Evolutionary conservation across 768 basidiomycete genomes (phyloP).

Genomic region (Russula sp.): DNA sequence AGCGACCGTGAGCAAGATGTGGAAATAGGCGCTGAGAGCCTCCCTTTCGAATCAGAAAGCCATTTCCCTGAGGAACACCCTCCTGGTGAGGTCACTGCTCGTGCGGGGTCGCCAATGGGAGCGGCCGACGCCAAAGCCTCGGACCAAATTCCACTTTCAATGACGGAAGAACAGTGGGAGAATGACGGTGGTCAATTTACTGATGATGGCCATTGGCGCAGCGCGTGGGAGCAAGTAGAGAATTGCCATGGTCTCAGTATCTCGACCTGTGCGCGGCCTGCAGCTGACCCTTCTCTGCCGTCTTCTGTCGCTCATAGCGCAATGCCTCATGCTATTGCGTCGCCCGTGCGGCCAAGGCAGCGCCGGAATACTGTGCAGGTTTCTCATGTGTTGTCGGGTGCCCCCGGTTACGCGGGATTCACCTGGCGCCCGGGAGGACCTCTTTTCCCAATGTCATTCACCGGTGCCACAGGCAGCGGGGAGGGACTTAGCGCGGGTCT

Average conservation of each 20-base stretch:
- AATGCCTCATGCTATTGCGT: constrained; percentile 24
- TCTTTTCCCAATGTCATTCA: constrained; percentile 30
- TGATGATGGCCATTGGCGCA: constrained; percentile 12
- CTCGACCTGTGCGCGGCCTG: constrained; percentile 27
- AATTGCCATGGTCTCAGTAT: constrained; percentile 30
- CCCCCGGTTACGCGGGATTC: constrained; percentile 30
- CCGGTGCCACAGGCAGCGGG: constrained; percentile 14
- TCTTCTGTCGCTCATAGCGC: constrained; percentile 19
- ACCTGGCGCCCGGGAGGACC: constrained; percentile 31
- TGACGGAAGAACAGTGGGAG: constrained; percentile 22
- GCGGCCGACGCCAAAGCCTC: constrained; percentile 4
- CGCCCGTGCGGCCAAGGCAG: constrained; percentile 23
- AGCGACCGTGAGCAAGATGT: constrained; percentile 22
- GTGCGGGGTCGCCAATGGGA: constrained; percentile 28
- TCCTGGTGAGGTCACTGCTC: constrained; percentile 26
- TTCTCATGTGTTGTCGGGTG: constrained; percentile 31
- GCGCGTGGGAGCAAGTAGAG: constrained; percentile 14
- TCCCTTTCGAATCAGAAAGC: constrained; percentile 8
- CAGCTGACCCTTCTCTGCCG: constrained; percentile 26
- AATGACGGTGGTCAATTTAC: constrained; percentile 10
- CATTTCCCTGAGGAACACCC: constrained; percentile 5
- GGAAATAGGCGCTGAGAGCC: not conserved
- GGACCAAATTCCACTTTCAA: constrained; percentile 12
- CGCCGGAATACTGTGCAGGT: constrained; percentile 27
- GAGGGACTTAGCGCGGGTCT: constrained; percentile 18